Percentiles rank a stretch among this genome's conserved stretches.
Conservation (phyloP, 1,284 basidiomycete species). For the Ceratobasidium sp. region DNA sequence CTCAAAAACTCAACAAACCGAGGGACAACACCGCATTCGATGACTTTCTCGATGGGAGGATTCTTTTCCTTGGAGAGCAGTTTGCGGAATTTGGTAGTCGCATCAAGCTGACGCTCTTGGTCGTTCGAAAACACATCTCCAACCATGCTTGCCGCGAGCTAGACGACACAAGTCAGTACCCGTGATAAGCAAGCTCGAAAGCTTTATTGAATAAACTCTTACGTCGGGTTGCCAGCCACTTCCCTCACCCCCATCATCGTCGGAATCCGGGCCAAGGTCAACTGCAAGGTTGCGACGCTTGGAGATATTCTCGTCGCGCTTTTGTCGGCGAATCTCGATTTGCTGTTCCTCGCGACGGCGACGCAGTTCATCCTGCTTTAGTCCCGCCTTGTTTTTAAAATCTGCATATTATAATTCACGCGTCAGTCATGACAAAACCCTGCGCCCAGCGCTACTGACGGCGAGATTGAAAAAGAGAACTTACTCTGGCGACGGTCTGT, state of each 20-base stretch:
- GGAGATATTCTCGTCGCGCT: conserved; percentile 96
- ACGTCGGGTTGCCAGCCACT: conserved; percentile 79
- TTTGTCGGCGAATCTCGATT: conserved; percentile 96
- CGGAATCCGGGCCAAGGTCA: conserved; percentile 77
- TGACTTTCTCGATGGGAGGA: conserved; percentile 99
- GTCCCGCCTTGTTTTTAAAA: conserved; percentile 82
- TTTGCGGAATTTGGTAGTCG: conserved; percentile 91
- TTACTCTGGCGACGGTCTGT: conserved; percentile 37
- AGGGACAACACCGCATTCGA: conserved; percentile 96
- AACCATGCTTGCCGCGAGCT: conserved; percentile 94
- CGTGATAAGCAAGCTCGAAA: conserved; percentile 42
- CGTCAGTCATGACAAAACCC: conserved; percentile 36
- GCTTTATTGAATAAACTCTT: conserved; percentile 49
- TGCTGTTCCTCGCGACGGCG: conserved; percentile 96
- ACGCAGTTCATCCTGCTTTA: conserved; percentile 88
- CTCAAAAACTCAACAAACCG: conserved; percentile 97
- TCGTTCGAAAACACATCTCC: conserved; percentile 92
- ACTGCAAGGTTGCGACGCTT: conserved; percentile 94
- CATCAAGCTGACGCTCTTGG: conserved; percentile 76
- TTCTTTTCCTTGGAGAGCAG: conserved; percentile 99
- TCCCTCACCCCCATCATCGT: conserved; percentile 80
- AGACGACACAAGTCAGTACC: conserved; percentile 40
- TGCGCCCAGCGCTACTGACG: conserved; percentile 19
- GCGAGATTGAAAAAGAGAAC: not conserved
- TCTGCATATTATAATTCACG: conserved; percentile 53